phyloP scores from a whole-genome alignment of 1,284 basidiomycete genomes.

The Pyrrhoderma lamaoense region DNA sequence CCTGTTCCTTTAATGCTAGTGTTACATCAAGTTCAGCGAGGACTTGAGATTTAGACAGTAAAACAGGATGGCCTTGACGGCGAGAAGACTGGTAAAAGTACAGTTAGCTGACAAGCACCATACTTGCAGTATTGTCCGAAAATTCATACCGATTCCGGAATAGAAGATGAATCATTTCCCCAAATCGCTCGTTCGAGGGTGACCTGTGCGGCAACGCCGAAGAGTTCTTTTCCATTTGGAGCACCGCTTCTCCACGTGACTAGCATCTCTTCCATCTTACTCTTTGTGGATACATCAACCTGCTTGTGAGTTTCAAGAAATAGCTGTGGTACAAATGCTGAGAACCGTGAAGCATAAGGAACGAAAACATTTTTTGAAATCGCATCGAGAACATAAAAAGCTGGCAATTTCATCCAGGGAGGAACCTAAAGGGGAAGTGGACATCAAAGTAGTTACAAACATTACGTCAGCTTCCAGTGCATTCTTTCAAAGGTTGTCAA shows the following conservation, averaged over 20 bases:
- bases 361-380: constrained; percentile 92
- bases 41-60: constrained; percentile 66
- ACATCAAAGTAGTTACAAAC: constrained; percentile 18
- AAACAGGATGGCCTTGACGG: constrained; percentile 29
- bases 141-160: constrained; percentile 23
- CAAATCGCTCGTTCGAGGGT: constrained; percentile 74
- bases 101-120: not conserved
- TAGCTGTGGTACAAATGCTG: constrained; percentile 66
- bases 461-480: not conserved
- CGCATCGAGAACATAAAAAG: constrained; percentile 93
- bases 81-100: constrained; percentile 2
- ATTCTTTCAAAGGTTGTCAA: not conserved
- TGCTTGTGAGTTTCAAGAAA: constrained; percentile 81
- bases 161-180: constrained; percentile 42
- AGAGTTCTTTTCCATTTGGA: constrained; percentile 74
- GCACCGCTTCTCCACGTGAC: constrained; percentile 86
- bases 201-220: constrained; percentile 65
- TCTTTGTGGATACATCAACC: constrained; percentile 76
- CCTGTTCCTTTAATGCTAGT: constrained; percentile 66
- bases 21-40: constrained; percentile 75
- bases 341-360: constrained; percentile 80
- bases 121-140: too few species aligned
- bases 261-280: constrained; percentile 95
- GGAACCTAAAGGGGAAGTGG: constrained; percentile 57
- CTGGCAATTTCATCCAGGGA: constrained; percentile 87